phyloP scores from a whole-genome alignment of 2,329 filamentous ascomycete genomes.

The Fusarium sp. region DNA sequence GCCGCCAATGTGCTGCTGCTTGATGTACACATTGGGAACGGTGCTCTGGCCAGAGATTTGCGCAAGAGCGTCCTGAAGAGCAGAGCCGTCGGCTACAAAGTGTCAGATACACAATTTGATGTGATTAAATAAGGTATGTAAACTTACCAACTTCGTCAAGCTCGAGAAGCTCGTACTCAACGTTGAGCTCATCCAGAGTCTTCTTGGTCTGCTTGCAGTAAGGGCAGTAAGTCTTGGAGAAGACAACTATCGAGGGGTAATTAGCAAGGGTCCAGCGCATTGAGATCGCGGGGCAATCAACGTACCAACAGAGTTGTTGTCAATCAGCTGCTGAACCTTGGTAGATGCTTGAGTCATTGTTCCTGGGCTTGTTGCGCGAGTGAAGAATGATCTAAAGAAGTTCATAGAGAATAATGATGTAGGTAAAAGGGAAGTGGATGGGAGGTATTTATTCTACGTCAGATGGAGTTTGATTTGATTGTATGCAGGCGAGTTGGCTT shows the following conservation, averaged over 20 bases:
- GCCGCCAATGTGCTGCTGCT: slow-evolving; percentile 90
- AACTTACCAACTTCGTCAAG: slow-evolving; percentile 84
- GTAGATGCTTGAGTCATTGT: slow-evolving; percentile 85
- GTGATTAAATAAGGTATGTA: too few relatives aligned
- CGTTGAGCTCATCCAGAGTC: slow-evolving; percentile 75
- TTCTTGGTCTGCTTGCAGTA: slow-evolving; percentile 88
- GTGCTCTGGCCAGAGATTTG: slow-evolving; percentile 86
- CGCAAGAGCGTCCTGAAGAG: slow-evolving; percentile 84
- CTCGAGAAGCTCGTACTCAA: slow-evolving; percentile 82
- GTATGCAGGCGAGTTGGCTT: slow-evolving; percentile 30
- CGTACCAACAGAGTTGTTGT: slow-evolving; percentile 87
- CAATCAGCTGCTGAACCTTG: slow-evolving; percentile 88
- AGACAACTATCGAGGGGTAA: slow-evolving; percentile 73
- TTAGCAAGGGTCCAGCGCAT: not conserved
- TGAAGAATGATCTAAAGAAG: slow-evolving; percentile 80
- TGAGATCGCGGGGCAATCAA: slow-evolving; percentile 4
- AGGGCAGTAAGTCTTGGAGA: slow-evolving; percentile 97
- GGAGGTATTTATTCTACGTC: slow-evolving; percentile 38
- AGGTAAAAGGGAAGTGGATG: slow-evolving; percentile 10
- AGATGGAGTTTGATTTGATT: slow-evolving; percentile 10
- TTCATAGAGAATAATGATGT: slow-evolving; percentile 61
- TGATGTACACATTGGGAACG: slow-evolving; percentile 97
- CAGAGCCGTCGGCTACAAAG: slow-evolving; percentile 79
- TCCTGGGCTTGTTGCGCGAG: slow-evolving; percentile 68
- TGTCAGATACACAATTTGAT: slow-evolving; percentile 32